phyloP scores from a whole-genome alignment of 805 yeast species.

The Ogataea sp. region DNA sequence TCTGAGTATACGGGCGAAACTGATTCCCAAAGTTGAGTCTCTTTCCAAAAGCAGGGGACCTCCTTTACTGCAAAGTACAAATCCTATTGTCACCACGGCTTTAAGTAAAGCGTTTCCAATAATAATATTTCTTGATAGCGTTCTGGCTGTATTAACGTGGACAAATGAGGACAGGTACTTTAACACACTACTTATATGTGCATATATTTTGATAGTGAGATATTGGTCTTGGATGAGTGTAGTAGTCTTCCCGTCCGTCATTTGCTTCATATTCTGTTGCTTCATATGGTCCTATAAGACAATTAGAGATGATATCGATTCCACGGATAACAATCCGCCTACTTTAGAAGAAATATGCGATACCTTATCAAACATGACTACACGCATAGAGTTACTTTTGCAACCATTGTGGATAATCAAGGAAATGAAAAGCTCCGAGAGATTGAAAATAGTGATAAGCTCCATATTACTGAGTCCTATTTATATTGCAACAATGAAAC shows the following conservation, averaged over 20 bases:
- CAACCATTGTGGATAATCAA: slow-evolving; percentile 25
- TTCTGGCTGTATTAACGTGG: slow-evolving; percentile 44
- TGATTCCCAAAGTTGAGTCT: slow-evolving; percentile 11
- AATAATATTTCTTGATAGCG: slow-evolving; percentile 34
- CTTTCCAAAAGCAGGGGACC: slow-evolving; percentile 13
- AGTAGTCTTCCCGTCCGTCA: slow-evolving; percentile 31
- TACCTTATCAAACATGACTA: slow-evolving; percentile 36
- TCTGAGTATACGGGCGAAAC: slow-evolving; percentile 13
- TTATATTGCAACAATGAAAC: slow-evolving; percentile 28
- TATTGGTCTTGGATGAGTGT: slow-evolving; percentile 34
- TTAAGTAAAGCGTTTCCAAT: slow-evolving; percentile 41
- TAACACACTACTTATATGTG: slow-evolving; percentile 34
- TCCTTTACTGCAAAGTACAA: slow-evolving; percentile 14
- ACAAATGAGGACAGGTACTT: slow-evolving; percentile 41
- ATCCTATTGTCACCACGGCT: slow-evolving; percentile 39
- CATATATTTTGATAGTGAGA: slow-evolving; percentile 30
- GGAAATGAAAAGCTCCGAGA: slow-evolving; percentile 14
- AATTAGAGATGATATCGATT: slow-evolving; percentile 28
- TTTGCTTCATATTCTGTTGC: slow-evolving; percentile 30
- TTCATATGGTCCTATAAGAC: slow-evolving; percentile 38
- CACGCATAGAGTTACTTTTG: slow-evolving; percentile 32
- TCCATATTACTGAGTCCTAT: slow-evolving; percentile 34
- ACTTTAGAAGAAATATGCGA: slow-evolving; percentile 45
- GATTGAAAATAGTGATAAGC: slow-evolving; percentile 23
- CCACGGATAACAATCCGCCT: slow-evolving; percentile 28